Base-by-base conservation (phyloP, 768 basidiomycete genomes). In the Strobilomyces dryophilus region DNA sequence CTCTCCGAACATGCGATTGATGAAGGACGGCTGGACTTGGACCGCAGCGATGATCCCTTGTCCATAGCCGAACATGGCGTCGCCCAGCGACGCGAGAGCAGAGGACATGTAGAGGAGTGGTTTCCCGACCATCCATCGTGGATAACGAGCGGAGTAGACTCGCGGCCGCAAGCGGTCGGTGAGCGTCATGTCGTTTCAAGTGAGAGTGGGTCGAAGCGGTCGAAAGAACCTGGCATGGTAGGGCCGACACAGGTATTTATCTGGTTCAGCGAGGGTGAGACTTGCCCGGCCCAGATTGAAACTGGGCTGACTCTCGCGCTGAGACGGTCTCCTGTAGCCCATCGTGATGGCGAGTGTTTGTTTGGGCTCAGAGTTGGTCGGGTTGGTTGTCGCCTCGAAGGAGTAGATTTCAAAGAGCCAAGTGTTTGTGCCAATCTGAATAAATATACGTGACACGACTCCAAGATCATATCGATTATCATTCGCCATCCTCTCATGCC, bases 41-140 rank as follows among this genome's bases (percentile, higher is more conserved):
- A 76, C 72, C 4, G 77, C 70, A 5, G 78, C 79, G 40, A 79
- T 79, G 55, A 76, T 75, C 4, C 79, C 79, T 57, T 80, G 79
- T 40, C 76, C 74, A 51, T 80, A 81, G 6, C 79, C 79, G 56
- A 81, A 80, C 73, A 80, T 78, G 8, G 78, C 79, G 58, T 81
- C 79, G 46, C 79, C 79, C 57, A 81, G 72, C 55, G 77, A 77
- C n/a, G 79, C 78, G 36, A 78, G 70, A 0, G 78, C 79, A 51
- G 78, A 77, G 32, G 79, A 79, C 43, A 72, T 74, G 62, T 79
- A 76, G 8, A 81, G 71, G 24, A 81, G 67, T 27, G 74, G 75
- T 43, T 67, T 69, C 18, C 79, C 79, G 26, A 77, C 73, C 74
- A 79, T 73, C 76, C 77, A 78, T 71, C 71, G 67, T 52, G 78